Base-by-base conservation (phyloP, 2,329 filamentous ascomycete genomes). In the Fusarium torreyae region DNA sequence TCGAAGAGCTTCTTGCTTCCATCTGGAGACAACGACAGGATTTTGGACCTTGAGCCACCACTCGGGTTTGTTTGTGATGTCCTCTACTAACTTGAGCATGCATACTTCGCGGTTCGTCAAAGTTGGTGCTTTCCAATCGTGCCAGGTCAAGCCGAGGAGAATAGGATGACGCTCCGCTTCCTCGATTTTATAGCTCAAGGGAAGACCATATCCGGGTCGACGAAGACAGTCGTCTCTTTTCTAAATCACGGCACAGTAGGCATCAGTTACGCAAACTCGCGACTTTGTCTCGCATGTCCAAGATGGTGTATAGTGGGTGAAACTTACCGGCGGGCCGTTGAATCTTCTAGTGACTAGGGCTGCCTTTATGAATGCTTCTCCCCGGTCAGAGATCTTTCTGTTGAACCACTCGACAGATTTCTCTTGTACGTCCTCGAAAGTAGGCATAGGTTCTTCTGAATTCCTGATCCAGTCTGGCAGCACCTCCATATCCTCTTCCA, bases 1-100 rank as follows among this genome's bases (percentile, higher is more conserved):
- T n/a, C 24, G 9, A 1, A 46, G 33, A 2, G 51, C 17, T 18
- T 59, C 50, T 22, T 57, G 33, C 24, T 59, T 57, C 56, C 33
- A 59, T 11, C 45, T 57, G 2, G 13, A 17, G 7, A 36, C 17
- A 7, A 38, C 63, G 18, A 31, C 57, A 3, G 66, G 43, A 22
- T 78, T 54, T 28, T 62, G 63, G 7, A 76, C 71, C 45, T 78
- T 78, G 22, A 42, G 59, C 36, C 80, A 66, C 80, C 80, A 82
- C 34, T 76, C 69, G 1, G 72, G 69, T 64, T 81, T 82, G 68
- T 82, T 79, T 2, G 79, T 80, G 24, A 82, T 69, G 7, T 57
- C 43, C 45, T 79, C 76, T 68, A 81, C 77, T 24, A 80, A 46
- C 5, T 68, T 59, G 24, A 80, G 72, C 77, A 81, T 81, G 31